Base-by-base conservation (phyloP, 192 early-diverging fungal genomes). In the Coemansia sp. region DNA sequence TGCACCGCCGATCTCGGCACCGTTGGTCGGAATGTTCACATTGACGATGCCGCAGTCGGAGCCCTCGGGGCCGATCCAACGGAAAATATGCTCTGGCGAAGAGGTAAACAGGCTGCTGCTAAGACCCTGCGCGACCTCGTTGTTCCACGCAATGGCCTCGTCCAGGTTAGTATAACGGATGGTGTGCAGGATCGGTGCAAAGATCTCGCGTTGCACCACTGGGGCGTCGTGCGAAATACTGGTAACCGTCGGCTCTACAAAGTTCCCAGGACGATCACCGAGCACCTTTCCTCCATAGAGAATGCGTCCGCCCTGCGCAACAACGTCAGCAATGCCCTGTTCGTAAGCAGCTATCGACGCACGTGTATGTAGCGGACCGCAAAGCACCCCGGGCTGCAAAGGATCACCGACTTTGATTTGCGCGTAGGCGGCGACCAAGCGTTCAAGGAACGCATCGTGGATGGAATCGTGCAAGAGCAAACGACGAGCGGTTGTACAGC, bases 1-100 rank as follows among this genome's bases (percentile, higher is more conserved):
- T 6, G 96, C 96, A 52, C 95, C 94, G 48, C 96, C 96, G 80
- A 98, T 95, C 86, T 98, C 96, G 35, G 96, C 95, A 51, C 96
- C 96, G 80, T 93, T 95, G 62, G 96, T 96, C 32, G 96, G 95
- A 70, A 98, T 92, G 87, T 98, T 98, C 64, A 95, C 90, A 81
- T 96, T 96, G 78, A 96, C 92, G 36, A 92, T 92, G 61, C 94
- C 94, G 64, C 92, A 95, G 85, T 97, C 96, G 17, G 93, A 94
- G 43, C 96, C 96, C 14, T 86, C 72, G 33, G 95, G 91, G 14
- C 95, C 94, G 67, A 92, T 94, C 96, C 96, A 97, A 75, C 90
- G 90, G 89, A 95, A 96, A 36, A 96, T 90, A 64, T 88, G 90
- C 64, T 86, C 81, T 18, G 92, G 87, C 79, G 89, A 85, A 38